phyloP scores from a whole-genome alignment of 805 yeast genomes.

The Pichia californica region DNA sequence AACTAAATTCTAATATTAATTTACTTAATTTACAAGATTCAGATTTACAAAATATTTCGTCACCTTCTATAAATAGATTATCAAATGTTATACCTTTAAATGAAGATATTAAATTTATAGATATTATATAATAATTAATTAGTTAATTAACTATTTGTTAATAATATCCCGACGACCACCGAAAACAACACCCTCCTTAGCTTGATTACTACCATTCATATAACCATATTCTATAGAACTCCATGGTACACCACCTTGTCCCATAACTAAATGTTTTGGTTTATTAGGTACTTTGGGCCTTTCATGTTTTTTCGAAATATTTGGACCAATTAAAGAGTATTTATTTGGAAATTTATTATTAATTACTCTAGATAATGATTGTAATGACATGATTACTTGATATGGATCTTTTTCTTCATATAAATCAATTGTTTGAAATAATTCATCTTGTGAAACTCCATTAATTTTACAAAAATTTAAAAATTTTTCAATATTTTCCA shows the following conservation, averaged over 20 bases:
- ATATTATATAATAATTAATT: constrained; percentile 3
- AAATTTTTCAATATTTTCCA: constrained; percentile 81
- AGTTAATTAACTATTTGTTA: constrained; percentile 4
- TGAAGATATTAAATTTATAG: not conserved
- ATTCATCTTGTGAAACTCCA: constrained; percentile 76
- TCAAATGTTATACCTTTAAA: constrained; percentile 13
- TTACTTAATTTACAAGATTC: constrained; percentile 20
- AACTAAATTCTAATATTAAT: constrained; percentile 29
- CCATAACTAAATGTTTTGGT: constrained; percentile 38
- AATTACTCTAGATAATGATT: constrained; percentile 66
- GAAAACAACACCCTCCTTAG: constrained; percentile 46
- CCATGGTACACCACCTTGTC: constrained; percentile 37
- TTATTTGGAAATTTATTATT: constrained; percentile 43
- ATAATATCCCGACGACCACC: constrained; percentile 46
- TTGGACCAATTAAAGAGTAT: constrained; percentile 54
- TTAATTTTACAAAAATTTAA: constrained; percentile 51
- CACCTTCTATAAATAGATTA: too few relatives aligned
- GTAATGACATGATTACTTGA: constrained; percentile 66
- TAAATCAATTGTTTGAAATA: constrained; percentile 73
- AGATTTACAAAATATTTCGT: constrained; percentile 25
- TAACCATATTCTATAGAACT: constrained; percentile 55
- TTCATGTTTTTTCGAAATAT: constrained; percentile 40
- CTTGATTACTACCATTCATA: constrained; percentile 51
- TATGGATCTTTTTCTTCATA: constrained; percentile 72
- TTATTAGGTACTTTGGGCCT: constrained; percentile 49